Conservation (phyloP, 129 eudicot species). For the Deinandra increscens region DNA sequence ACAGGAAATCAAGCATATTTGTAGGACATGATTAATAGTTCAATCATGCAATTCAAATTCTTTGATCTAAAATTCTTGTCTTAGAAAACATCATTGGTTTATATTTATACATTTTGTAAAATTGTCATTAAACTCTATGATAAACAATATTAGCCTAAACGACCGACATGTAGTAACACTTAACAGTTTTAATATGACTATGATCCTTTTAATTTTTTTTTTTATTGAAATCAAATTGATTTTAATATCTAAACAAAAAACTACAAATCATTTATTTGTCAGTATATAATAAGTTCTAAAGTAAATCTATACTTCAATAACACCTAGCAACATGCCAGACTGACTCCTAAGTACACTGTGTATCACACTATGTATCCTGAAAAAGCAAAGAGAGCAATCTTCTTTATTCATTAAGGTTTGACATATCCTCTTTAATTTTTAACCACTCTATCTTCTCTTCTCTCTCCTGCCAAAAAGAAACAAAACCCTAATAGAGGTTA, state of each 20-base stretch:
- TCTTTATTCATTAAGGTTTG: constrained; percentile 40
- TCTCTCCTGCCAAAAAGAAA: constrained; percentile 34
- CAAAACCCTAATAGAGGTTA: constrained; percentile 36
- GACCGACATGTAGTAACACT: no score
- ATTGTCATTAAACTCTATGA: no score
- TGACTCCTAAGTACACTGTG: constrained; percentile 26
- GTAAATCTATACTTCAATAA: constrained; percentile 6
- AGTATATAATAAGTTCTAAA: neutral
- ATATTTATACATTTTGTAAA: no score
- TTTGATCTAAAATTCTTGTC: neutral
- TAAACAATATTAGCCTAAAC: no score
- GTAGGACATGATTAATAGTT: constrained; percentile 32
- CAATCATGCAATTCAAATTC: constrained; percentile 16
- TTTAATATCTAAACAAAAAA: no score
- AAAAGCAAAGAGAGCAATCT: constrained; percentile 33
- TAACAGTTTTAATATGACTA: no score
- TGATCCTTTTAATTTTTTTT: no score
- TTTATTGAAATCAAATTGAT: no score
- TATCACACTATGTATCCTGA: constrained; percentile 30
- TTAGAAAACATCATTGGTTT: no score
- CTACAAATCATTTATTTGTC: no score
- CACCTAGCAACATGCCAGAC: constrained; percentile 14
- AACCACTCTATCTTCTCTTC: constrained; percentile 13
- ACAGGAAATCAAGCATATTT: constrained; percentile 20
- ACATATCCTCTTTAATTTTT: constrained; percentile 33